phyloP scores from a whole-genome alignment of 1,139 yeast genomes.

The Meyerozyma smithsonii region DNA sequence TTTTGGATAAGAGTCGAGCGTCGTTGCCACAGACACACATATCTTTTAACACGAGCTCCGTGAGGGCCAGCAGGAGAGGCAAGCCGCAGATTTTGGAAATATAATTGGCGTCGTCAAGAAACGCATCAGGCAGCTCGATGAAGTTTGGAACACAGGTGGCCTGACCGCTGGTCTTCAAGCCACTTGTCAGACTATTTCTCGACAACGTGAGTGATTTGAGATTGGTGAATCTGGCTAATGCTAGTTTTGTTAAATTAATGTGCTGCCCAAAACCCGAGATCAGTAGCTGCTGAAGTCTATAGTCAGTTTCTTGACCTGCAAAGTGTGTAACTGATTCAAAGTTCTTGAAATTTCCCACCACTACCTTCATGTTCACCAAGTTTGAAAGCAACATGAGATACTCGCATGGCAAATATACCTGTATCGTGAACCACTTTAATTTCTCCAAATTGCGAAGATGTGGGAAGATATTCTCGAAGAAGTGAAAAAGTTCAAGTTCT shows the following conservation, averaged over 20 bases:
- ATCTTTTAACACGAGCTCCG: slow-evolving; percentile 15
- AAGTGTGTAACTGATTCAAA: slow-evolving; percentile 9
- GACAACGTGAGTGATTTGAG: slow-evolving; percentile 16
- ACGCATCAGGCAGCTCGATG: slow-evolving; percentile 13
- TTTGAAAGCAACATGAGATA: slow-evolving; percentile 13
- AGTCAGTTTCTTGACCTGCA: slow-evolving; percentile 4
- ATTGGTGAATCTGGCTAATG: slow-evolving; percentile 13
- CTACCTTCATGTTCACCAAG: slow-evolving; percentile 9
- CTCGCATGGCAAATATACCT: slow-evolving; percentile 12
- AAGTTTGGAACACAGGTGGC: slow-evolving; percentile 11
- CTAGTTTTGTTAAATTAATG: slow-evolving; percentile 10
- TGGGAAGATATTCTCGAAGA: slow-evolving; percentile 16
- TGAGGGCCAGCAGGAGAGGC: slow-evolving; percentile 8
- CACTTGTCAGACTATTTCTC: slow-evolving; percentile 3
- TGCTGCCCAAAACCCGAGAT: slow-evolving; percentile 17
- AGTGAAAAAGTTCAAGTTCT: slow-evolving; percentile 17
- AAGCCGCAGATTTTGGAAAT: not conserved
- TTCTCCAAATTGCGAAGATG: slow-evolving; percentile 15
- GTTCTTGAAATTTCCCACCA: slow-evolving; percentile 19
- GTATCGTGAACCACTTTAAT: slow-evolving; percentile 20
- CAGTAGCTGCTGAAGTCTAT: slow-evolving; percentile 14
- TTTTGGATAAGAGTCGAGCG: slow-evolving; percentile 5
- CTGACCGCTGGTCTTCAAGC: slow-evolving; percentile 5
- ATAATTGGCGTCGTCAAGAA: slow-evolving; percentile 9
- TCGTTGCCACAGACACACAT: slow-evolving; percentile 13